Percentiles rank a stretch among this genome's conserved stretches.
Conservation (phyloP, 768 basidiomycete species). For the Russula earlei region DNA sequence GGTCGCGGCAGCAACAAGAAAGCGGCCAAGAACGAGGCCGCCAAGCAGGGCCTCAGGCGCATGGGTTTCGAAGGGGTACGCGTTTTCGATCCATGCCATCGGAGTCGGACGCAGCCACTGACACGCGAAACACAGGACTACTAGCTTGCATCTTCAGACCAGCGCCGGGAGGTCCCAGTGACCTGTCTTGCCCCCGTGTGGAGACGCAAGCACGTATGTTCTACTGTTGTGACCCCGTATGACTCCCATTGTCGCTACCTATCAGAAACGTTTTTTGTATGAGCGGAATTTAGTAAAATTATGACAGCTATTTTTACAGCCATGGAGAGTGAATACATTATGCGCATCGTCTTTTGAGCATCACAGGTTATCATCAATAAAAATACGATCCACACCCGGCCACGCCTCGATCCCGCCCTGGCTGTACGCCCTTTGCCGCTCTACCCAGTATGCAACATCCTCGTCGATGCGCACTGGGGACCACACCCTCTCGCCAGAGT, state of each 20-base stretch:
- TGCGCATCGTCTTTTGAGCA: constrained; percentile 22
- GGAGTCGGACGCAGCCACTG: not conserved
- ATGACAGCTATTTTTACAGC: constrained; percentile 2
- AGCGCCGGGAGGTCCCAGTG: constrained; percentile 23
- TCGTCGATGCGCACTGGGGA: constrained; percentile 45
- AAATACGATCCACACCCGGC: constrained; percentile 72
- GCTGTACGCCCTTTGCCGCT: constrained; percentile 58
- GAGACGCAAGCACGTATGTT: constrained; percentile 11
- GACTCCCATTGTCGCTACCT: not conserved
- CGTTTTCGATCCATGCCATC: not conserved
- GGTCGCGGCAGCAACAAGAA: constrained; percentile 73
- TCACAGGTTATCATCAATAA: constrained; percentile 50
- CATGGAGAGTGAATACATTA: constrained; percentile 25
- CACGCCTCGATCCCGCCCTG: constrained; percentile 36
- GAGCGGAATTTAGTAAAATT: not conserved
- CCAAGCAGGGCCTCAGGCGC: constrained; percentile 56
- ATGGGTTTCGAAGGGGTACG: constrained; percentile 46
- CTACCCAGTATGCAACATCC: constrained; percentile 73
- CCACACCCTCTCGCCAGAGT: constrained; percentile 90
- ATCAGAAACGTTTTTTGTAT: not conserved
- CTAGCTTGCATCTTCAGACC: constrained; percentile 26
- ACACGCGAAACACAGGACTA: constrained; percentile 6
- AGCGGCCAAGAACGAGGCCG: constrained; percentile 71
- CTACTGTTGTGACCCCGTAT: not conserved
- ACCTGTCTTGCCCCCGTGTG: constrained; percentile 18